These are phyloP conservation scores for Linaria vulgaris DNA, from an alignment of 257 asterid genomes.

Conservation along the genomic window DNA sequence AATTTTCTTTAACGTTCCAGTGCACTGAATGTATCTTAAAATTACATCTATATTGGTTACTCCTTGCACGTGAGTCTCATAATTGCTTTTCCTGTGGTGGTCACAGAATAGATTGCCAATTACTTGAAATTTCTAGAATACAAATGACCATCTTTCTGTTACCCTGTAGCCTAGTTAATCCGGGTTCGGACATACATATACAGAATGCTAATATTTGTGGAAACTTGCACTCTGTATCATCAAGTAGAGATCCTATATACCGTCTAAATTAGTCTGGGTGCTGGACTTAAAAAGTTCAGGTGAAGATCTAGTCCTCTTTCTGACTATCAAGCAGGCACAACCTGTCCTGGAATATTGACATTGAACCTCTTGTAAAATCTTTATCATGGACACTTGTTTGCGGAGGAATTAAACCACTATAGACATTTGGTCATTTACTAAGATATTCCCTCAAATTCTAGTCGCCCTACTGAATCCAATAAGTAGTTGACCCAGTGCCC, in stretches of 20 bases:
- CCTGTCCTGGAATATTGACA: background rate
- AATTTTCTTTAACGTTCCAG: background rate
- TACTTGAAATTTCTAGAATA: background rate
- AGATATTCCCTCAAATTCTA: background rate
- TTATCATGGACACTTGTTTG: background rate
- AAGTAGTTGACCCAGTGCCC: slow-evolving; percentile 14
- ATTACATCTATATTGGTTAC: background rate
- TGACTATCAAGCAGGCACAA: background rate
- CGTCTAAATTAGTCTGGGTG: background rate
- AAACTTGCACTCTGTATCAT: background rate
- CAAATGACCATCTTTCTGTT: background rate
- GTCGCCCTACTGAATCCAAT: background rate
- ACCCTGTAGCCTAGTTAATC: background rate
- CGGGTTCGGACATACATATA: background rate
- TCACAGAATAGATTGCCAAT: background rate
- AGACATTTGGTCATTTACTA: background rate
- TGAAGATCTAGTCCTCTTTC: background rate
- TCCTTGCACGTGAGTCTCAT: background rate
- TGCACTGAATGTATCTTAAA: background rate
- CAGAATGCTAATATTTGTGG: background rate
- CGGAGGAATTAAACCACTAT: background rate
- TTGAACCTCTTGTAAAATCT: background rate
- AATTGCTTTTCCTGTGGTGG: background rate
- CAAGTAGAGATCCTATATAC: slow-evolving; percentile 9
- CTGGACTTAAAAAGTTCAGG: slow-evolving; percentile 1